Evolutionary conservation across 1,284 basidiomycete species (phyloP).

Genomic region (Ustilago esculenta): DNA sequence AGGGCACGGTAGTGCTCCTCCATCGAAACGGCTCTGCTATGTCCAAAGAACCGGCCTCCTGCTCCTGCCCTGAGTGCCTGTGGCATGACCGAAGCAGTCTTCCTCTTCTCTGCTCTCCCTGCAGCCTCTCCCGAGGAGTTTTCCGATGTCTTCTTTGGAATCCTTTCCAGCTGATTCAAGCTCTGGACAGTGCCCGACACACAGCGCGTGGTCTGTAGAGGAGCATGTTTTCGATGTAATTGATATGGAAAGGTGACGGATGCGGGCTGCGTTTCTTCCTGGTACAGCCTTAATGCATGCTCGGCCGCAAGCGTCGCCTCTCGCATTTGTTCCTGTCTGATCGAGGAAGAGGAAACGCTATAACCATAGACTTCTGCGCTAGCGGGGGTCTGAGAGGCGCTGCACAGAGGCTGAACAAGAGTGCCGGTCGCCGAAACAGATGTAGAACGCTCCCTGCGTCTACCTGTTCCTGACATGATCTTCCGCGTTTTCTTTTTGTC

Average conservation of each 20-base stretch:
- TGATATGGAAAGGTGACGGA: slow-evolving; percentile 13
- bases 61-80: slow-evolving; percentile 9
- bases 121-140: slow-evolving; percentile 20
- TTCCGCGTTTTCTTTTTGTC: background rate
- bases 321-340: slow-evolving; percentile 18
- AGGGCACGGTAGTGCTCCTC: slow-evolving; percentile 28
- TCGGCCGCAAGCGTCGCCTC: slow-evolving; percentile 25
- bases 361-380: background rate
- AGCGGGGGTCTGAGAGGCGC: background rate
- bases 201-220: slow-evolving; percentile 6
- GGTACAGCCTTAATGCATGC: slow-evolving; percentile 17
- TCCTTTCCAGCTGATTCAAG: slow-evolving; percentile 14
- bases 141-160: slow-evolving; percentile 24
- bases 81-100: slow-evolving; percentile 1
- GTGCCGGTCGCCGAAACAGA: slow-evolving; percentile 9
- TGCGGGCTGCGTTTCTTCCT: slow-evolving; percentile 14
- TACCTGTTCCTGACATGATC: slow-evolving; percentile 16
- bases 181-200: slow-evolving; percentile 6
- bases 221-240: slow-evolving; percentile 15
- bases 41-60: background rate
- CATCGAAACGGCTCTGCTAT: slow-evolving; percentile 12
- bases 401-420: background rate
- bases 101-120: background rate
- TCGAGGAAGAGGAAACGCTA: slow-evolving; percentile 9
- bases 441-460: slow-evolving; percentile 16